Evolutionary conservation across 202 grass and related monocot species (phyloP), one percentile per base, ranked within the genome.

Genomic region (Eragrostis tef): DNA sequence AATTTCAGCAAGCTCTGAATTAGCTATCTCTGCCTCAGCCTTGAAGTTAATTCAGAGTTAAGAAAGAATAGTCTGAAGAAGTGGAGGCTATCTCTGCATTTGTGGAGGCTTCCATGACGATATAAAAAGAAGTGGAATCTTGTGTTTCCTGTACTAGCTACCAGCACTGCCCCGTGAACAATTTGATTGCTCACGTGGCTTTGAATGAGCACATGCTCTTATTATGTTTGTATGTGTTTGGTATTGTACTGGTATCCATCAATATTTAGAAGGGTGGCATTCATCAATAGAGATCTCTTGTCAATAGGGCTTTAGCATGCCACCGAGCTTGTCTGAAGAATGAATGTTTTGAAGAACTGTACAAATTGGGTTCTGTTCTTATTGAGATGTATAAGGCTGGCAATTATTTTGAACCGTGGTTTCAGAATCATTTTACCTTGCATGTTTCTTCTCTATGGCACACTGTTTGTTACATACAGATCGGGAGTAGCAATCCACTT

Each of bases 351-450:
- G 12, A 51, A 63, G 26, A 58, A 62, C 44, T 24, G 44, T 2
- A 60, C 66, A 71, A n/a, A 51, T 51, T 2, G 17, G 68, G 41
- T 71, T 81, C 16, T 70, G 24, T 81, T 71, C 59, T 25, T 47
- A 14, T 49, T 29, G 67, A 17, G 53, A 60, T 71, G 12, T 61
- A 42, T 34, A 48, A 54, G 34, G 6, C 19, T 11, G 26, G 19
- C 5, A 19, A 27, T 78, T 36, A 5, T 16, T 65, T 47, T 49
- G 11, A 51, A 65, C 45, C 36, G 26, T 17, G 27, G 59, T 81
- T 67, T 46, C 46, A 19, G n/a, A 73, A 11, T 20, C 41, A 76
- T 83, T 83, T 87, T n/a, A 15, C 6, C 66, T 70, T 67, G 31
- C 27, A 20, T 7, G 14, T 11, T 76, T 6, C 26, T 15, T 11